A percentile compares a stretch with the other conserved stretches of the same genome.
These are phyloP conservation scores for Puya raimondii DNA, from an alignment of 176 grass and related monocot species.

Conservation along the genomic window DNA sequence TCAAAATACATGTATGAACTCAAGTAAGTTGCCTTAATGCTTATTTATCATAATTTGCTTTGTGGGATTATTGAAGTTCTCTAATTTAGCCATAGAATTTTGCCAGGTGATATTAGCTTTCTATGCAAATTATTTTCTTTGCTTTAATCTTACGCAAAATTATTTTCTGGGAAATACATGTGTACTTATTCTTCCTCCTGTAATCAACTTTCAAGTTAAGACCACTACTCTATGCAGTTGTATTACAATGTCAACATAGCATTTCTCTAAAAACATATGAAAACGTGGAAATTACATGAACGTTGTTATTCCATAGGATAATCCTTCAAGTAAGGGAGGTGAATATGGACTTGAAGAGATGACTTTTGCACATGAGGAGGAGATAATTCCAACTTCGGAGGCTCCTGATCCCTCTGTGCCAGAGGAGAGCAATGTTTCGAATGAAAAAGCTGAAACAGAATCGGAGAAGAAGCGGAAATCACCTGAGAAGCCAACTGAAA, in stretches of 20 bases:
- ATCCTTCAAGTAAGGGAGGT: conserved; percentile 32
- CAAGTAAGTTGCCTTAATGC: too few relatives aligned
- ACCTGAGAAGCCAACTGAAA: conserved; percentile 61
- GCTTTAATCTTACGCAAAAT: neutral
- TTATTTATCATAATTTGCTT: conserved; percentile 5
- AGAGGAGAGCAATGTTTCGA: conserved; percentile 27
- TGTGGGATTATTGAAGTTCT: neutral
- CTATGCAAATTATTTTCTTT: neutral
- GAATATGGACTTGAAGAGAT: conserved; percentile 78
- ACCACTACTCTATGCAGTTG: too few relatives aligned
- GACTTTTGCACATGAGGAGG: conserved; percentile 74
- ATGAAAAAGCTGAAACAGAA: conserved; percentile 42
- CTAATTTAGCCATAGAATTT: neutral
- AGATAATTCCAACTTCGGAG: conserved; percentile 47
- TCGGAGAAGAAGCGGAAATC: conserved; percentile 58
- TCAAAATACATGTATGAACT: too few relatives aligned
- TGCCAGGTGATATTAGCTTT: neutral
- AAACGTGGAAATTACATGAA: neutral
- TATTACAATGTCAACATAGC: too few relatives aligned
- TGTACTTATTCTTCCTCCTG: conserved; percentile 11
- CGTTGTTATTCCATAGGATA: conserved; percentile 42
- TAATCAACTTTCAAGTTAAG: too few relatives aligned
- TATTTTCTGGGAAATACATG: neutral
- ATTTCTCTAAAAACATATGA: too few relatives aligned
- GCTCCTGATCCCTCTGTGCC: conserved; percentile 27